Evolutionary conservation across 2,329 filamentous ascomycete species (phyloP), one percentile per base, ranked within the genome.

Genomic region (Nemania bipapillata): DNA sequence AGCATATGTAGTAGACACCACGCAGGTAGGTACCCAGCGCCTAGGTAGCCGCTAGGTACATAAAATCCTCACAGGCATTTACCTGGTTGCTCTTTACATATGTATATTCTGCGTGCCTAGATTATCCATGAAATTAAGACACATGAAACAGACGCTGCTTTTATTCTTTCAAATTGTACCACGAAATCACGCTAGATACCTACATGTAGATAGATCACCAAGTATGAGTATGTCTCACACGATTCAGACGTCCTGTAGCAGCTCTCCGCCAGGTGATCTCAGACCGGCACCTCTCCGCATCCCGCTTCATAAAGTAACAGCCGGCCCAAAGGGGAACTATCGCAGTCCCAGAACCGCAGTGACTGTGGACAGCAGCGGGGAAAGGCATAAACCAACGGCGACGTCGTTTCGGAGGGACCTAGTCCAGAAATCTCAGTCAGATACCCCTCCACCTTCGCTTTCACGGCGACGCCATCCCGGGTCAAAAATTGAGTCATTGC

Each of bases 401-500:
- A 28, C 49, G 22, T 47, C 17, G 4, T n/a, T 50, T 57, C 66
- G 22, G 6, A 30, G 45, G 20, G 22, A 50, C 8, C 4, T 9
- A 30, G 30, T 22, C 28, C 63, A 40, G 15, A 9, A 47, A 49
- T 24, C n/a, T 17, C 49, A 61, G n/a, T 37, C 54, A 22, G 22
- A 49, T 66, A 50, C 63, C 6, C 22, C 66, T 8, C 22, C 66
- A 40, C 58, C 60, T 32, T 37, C 49, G 42, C 32, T 45, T 45
- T 69, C 69, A 28, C 70, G 70, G n/a, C 69, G 64, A 35, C 73
- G 70, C 24, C 24, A 50, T n/a, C 59, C 69, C 4, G 64, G 71
- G 1, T 59, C 72, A 0, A 75, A 70, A 20, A 69, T 81, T 8
- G 75, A 72, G 7, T 68, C 74, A 1, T 72, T 81, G 2, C 76